Evolutionary conservation across 2,329 filamentous ascomycete species (phyloP).

Genomic region (Sarocladium strictum): DNA sequence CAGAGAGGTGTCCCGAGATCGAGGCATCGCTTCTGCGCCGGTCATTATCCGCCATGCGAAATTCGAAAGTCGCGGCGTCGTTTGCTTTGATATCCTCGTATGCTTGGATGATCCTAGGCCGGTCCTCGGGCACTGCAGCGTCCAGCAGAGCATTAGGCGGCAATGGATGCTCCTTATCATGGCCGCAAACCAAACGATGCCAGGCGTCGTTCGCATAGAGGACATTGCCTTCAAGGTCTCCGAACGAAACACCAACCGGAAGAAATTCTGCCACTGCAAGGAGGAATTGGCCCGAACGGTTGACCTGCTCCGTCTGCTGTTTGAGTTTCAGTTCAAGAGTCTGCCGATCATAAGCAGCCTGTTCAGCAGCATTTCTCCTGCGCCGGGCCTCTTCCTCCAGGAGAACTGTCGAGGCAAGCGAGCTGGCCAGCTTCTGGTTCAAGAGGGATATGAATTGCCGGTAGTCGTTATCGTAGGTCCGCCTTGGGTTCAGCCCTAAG

Average conservation of each 20-base stretch:
- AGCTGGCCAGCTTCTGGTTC: constrained; percentile 55
- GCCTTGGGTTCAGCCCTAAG: constrained; percentile 63
- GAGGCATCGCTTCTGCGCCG: constrained; percentile 14
- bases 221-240: constrained; percentile 57
- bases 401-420: constrained; percentile 63
- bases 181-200: constrained; percentile 42
- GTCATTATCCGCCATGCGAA: constrained; percentile 27
- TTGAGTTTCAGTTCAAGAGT: constrained; percentile 61
- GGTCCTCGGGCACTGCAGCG: constrained; percentile 41
- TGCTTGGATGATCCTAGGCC: constrained; percentile 30
- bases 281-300: constrained; percentile 57
- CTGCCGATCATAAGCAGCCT: constrained; percentile 62
- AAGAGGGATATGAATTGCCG: constrained; percentile 56
- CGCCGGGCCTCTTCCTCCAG: constrained; percentile 65
- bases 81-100: constrained; percentile 34
- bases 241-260: constrained; percentile 69
- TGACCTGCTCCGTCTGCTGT: constrained; percentile 43
- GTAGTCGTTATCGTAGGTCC: constrained; percentile 70
- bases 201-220: constrained; percentile 68
- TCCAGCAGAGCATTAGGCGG: constrained; percentile 32
- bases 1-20: constrained; percentile 14
- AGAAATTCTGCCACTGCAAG: constrained; percentile 67
- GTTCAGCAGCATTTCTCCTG: constrained; percentile 45
- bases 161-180: constrained; percentile 26
- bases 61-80: constrained; percentile 40